These are phyloP conservation scores for Babesia sp. DNA, from an alignment of 169 alveolate species.

Conservation along the genomic window DNA sequence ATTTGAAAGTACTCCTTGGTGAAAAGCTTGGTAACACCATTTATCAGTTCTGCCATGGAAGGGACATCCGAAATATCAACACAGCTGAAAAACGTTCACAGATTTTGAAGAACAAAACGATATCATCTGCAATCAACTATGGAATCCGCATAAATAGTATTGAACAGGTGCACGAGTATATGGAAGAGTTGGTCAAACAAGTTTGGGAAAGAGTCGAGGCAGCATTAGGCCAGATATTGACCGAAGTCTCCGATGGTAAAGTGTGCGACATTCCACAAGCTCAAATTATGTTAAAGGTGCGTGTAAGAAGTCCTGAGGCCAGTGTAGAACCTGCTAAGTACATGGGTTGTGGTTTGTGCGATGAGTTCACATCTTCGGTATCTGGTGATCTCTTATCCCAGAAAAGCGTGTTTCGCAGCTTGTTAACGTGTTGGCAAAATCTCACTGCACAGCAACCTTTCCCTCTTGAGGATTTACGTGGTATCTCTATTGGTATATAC, in stretches of 20 bases:
- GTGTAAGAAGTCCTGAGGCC: constrained; percentile 36
- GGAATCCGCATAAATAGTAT: constrained; percentile 6
- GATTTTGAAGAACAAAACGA: constrained; percentile 34
- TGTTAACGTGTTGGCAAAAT: constrained; percentile 16
- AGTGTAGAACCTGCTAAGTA: constrained; percentile 36
- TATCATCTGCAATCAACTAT: constrained; percentile 27
- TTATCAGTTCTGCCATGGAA: constrained; percentile 36
- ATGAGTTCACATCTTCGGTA: constrained; percentile 32
- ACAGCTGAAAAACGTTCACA: constrained; percentile 42
- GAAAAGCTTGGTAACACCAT: constrained; percentile 36
- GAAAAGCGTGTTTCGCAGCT: constrained; percentile 19
- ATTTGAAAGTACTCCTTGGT: constrained; percentile 25
- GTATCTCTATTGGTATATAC: constrained; percentile 7
- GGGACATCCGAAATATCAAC: constrained; percentile 41
- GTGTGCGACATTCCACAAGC: background rate
- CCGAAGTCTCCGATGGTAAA: background rate
- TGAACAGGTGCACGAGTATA: constrained; percentile 35
- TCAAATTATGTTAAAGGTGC: constrained; percentile 10
- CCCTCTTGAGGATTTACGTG: constrained; percentile 22
- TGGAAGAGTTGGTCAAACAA: constrained; percentile 21
- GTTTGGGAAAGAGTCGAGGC: constrained; percentile 30
- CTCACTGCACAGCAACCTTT: background rate
- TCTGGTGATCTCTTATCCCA: constrained; percentile 24
- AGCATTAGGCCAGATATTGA: background rate
- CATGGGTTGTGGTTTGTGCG: constrained; percentile 43